Base-by-base conservation (phyloP, 2,329 filamentous ascomycete species). In the Clonostachys rosea region DNA sequence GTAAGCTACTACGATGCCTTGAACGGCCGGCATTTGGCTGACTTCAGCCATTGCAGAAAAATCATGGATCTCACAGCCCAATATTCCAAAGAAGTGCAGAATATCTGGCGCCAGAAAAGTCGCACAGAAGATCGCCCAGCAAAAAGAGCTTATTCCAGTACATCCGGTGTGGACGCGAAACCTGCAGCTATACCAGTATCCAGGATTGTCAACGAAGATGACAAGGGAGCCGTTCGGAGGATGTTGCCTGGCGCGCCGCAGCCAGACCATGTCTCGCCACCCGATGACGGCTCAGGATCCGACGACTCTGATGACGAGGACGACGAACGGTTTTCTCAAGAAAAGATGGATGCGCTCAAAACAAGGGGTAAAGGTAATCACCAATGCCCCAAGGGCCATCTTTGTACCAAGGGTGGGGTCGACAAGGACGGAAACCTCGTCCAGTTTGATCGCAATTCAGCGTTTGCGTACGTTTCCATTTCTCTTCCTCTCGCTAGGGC, bases 381-480 rank as follows among this genome's bases (percentile, higher is more conserved):
- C 46, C 56, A 55, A 33, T 71, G 68, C 47, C 66, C 67, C 11
- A 57, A 67, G 18, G 61, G 59, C 8, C 44, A 45, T 39, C 58
- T 55, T 34, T 71, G 68, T 45, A 64, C 65, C 47, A 71, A 71
- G 51, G 68, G 68, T 33, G 68, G 68, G 30, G 64, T 69, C 39
- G 64, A 69, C 46, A 65, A 63, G 43, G 57, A 65, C 14, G 68
- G 68, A 10, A 59, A 61, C 8, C 56, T 69, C 13, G 59, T 69
- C 34, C 50, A 64, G 41, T 71, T 71, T 54, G 66, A 68, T 51
- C 63, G 68, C 44, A 69, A 71, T 50, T 71, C 68, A 47, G 67
- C 66, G 47, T 70, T 68, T 56, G 62, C 60, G 64, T 69, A 61
- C 34, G 49, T 47, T 41, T 24, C 47, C 48, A 35, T 48, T 34